Percentiles rank a stretch among this genome's conserved stretches.
Evolutionary conservation across 805 yeast species (phyloP).

Genomic region (Tetrapisispora phaffii): DNA sequence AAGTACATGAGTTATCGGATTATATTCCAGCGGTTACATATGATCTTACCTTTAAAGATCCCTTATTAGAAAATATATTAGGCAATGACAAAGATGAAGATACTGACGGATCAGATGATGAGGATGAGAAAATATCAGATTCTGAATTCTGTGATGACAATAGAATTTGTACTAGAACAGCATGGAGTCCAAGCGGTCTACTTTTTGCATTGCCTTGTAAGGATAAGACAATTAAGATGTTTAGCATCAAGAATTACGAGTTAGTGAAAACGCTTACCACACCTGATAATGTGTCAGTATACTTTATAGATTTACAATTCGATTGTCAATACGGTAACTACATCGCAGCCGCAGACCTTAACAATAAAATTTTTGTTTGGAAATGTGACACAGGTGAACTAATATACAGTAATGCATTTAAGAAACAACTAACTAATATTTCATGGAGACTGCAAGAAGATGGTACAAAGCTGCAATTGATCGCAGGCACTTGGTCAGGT

Average conservation of each 20-base stretch:
- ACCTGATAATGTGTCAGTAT: slow-evolving; percentile 10
- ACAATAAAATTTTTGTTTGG: slow-evolving; percentile 47
- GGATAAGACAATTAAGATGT: slow-evolving; percentile 38
- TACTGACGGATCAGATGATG: slow-evolving; percentile 34
- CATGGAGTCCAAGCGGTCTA: slow-evolving; percentile 67
- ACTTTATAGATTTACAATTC: slow-evolving; percentile 44
- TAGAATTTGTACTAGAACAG: slow-evolving; percentile 42
- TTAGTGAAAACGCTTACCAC: slow-evolving; percentile 17
- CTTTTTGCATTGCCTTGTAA: slow-evolving; percentile 58
- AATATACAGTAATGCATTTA: slow-evolving; percentile 25
- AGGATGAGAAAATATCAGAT: slow-evolving; percentile 25
- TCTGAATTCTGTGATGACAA: slow-evolving; percentile 30
- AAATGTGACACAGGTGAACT: slow-evolving; percentile 34
- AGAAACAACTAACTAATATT: slow-evolving; percentile 22
- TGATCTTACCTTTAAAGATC: slow-evolving; percentile 23
- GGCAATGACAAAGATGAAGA: slow-evolving; percentile 13
- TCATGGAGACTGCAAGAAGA: slow-evolving; percentile 29
- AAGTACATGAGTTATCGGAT: slow-evolving; percentile 36
- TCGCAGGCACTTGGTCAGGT: slow-evolving; percentile 32
- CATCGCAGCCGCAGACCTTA: slow-evolving; percentile 50
- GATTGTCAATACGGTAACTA: slow-evolving; percentile 48
- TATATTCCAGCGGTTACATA: slow-evolving; percentile 29
- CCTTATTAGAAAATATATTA: slow-evolving; percentile 5
- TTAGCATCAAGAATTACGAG: slow-evolving; percentile 23
- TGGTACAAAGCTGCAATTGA: slow-evolving; percentile 19